These are phyloP conservation scores for Phytophthora rubi DNA, from an alignment of 352 stramenopile genomes.

Conservation along the genomic window DNA sequence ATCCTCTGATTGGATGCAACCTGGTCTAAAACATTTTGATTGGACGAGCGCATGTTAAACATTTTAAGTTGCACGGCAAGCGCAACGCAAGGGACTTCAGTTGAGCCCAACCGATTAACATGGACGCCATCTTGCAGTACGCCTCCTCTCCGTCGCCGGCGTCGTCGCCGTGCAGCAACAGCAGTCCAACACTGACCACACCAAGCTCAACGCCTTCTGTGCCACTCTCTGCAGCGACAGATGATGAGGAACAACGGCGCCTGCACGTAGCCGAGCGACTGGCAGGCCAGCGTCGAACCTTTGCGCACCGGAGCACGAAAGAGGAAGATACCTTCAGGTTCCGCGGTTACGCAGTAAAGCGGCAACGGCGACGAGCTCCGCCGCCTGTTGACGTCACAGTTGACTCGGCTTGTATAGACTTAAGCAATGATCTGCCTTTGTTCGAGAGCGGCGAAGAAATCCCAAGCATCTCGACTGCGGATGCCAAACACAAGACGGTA, in stretches of 20 bases:
- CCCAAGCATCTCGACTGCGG: not conserved
- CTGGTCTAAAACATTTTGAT: not conserved
- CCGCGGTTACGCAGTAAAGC: constrained; percentile 40
- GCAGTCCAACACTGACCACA: too few relatives aligned
- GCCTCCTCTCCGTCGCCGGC: constrained; percentile 23
- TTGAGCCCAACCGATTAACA: not conserved
- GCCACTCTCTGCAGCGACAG: not conserved
- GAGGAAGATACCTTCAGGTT: constrained; percentile 42
- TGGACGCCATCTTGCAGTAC: constrained; percentile 28
- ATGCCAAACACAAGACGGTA: not conserved
- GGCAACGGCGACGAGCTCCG: not conserved
- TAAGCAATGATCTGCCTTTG: constrained; percentile 3
- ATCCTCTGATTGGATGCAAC: constrained; percentile 11
- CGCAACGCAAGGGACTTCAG: too few relatives aligned
- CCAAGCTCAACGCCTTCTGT: not conserved
- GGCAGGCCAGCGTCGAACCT: not conserved
- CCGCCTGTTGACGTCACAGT: not conserved
- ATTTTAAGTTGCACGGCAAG: not conserved
- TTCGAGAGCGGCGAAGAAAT: constrained; percentile 2
- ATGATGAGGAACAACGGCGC: constrained; percentile 3
- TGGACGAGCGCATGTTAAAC: constrained; percentile 10
- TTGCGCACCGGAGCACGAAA: constrained; percentile 12
- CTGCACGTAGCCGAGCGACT: constrained; percentile 5
- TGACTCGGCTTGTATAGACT: not conserved
- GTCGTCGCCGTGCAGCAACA: not conserved